Evolutionary conservation across 1,139 yeast genomes (phyloP).

Genomic region (Suhomyces taliae): DNA sequence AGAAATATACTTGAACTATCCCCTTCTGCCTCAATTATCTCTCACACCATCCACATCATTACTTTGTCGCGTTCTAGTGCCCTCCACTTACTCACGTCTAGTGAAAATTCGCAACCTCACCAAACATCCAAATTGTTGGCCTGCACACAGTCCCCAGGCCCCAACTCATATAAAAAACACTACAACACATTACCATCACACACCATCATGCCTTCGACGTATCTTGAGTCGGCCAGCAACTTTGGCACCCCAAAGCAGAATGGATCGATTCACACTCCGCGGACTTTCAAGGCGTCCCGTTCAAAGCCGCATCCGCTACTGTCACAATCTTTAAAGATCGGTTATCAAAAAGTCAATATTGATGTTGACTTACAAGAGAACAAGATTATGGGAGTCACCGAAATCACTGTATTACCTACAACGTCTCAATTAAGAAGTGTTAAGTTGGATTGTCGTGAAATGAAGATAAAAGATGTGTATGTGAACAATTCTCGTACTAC

Average conservation of each 20-base stretch:
- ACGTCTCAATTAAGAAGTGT: conserved; percentile 58
- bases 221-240: conserved; percentile 14
- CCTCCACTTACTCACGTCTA: no score
- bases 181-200: not conserved
- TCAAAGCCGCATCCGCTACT: conserved; percentile 26
- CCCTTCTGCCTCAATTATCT: no score
- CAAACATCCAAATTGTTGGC: not conserved
- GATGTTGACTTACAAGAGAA: conserved; percentile 64
- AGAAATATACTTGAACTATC: no score
- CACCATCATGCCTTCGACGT: conserved; percentile 23
- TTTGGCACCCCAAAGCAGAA: conserved; percentile 7
- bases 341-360: conserved; percentile 67
- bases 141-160: conserved; percentile 3
- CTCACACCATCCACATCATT: no score
- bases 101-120: not conserved
- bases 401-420: conserved; percentile 74
- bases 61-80: no score
- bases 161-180: conserved; percentile 1
- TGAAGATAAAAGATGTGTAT: conserved; percentile 59
- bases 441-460: conserved; percentile 79
- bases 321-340: conserved; percentile 51
- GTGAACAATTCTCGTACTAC: conserved; percentile 49
- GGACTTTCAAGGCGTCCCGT: conserved; percentile 15
- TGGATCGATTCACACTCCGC: conserved; percentile 10
- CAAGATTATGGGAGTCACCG: conserved; percentile 71